Base-by-base conservation (phyloP, 1,139 yeast genomes). In the Candida sanyaensis region DNA sequence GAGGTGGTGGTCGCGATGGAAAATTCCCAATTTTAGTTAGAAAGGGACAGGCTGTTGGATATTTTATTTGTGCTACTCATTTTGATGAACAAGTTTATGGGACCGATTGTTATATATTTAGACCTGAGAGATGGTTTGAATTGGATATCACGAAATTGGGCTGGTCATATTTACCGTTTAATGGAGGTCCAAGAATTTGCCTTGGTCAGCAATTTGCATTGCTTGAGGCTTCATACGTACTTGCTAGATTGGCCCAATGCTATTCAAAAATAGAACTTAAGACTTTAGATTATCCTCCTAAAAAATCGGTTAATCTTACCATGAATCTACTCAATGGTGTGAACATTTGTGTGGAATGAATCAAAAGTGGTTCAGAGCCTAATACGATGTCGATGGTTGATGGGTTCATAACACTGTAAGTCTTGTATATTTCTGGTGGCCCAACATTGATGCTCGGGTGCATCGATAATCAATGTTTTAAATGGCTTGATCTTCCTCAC, bases 1-100 rank as follows among this genome's bases (percentile, higher is more conserved):
- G 64, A 37, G 84, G 84, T 24, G 84, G 84, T 3, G 84, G 84
- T 3, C 60, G 64, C 1, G 73, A 76, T 49, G 77, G 71, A 10
- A 36, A 26, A 8, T 26, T 26, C 4, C 28, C 28, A 66, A 46
- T 78, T 2, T 68, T 73, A 46, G 60, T 78, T 23, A 65, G 63
- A 42, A 74, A 75, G 68, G 71, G 80, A 13, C 65, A 72, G 12
- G 50, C 53, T 3, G 69, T 78, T 24, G 45, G 57, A n/a, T 77
- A 77, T 61, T 49, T 66, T 6, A 71, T 73, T 4, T 72, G 65
- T 52, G 53, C 68, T 26, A 64, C 72, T 55, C 86, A 80, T 52
- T 65, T 80, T 44, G 62, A 65, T 46, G 54, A 54, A 40, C 54
- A 54, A 8, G 57, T 62, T 52, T 80, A 76, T 64, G 84, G 84